A percentile compares a stretch with the other conserved stretches of the same genome.
Conservation (phyloP, 352 stramenopile genomes). For the Pythium aquatile region DNA sequence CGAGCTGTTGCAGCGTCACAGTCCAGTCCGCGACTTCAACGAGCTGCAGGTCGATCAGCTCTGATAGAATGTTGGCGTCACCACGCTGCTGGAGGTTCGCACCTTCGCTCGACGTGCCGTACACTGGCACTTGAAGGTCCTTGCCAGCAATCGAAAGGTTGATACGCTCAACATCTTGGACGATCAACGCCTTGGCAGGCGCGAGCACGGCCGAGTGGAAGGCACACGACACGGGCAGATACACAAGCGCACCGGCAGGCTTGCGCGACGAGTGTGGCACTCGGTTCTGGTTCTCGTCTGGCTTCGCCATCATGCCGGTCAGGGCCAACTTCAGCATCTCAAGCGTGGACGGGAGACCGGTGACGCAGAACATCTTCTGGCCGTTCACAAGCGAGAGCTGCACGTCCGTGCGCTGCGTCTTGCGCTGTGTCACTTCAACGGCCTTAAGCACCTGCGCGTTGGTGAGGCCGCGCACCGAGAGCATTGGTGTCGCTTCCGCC, state of each 20-base stretch:
- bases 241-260: conserved; percentile 51
- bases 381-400: conserved; percentile 79
- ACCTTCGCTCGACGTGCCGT: conserved; percentile 46
- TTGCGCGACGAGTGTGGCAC: conserved; percentile 83
- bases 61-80: conserved; percentile 37
- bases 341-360: conserved; percentile 59
- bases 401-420: conserved; percentile 47
- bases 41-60: conserved; percentile 67
- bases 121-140: conserved; percentile 68
- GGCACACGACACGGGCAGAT: conserved; percentile 60
- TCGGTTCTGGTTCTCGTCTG: conserved; percentile 65
- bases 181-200: conserved; percentile 41
- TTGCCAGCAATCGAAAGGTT: conserved; percentile 39
- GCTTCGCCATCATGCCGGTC: conserved; percentile 42
- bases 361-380: conserved; percentile 58
- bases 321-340: conserved; percentile 52
- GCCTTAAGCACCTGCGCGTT: conserved; percentile 51
- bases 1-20: conserved; percentile 43
- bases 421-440: conserved; percentile 48
- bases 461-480: conserved; percentile 57
- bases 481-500: conserved; percentile 59
- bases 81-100: conserved; percentile 55
- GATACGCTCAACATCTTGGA: conserved; percentile 50
- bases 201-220: conserved; percentile 73
- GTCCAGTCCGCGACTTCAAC: conserved; percentile 61